These are phyloP conservation scores for Shiraia bambusicola DNA, from an alignment of 2,329 filamentous ascomycete genomes.

Conservation along the genomic window DNA sequence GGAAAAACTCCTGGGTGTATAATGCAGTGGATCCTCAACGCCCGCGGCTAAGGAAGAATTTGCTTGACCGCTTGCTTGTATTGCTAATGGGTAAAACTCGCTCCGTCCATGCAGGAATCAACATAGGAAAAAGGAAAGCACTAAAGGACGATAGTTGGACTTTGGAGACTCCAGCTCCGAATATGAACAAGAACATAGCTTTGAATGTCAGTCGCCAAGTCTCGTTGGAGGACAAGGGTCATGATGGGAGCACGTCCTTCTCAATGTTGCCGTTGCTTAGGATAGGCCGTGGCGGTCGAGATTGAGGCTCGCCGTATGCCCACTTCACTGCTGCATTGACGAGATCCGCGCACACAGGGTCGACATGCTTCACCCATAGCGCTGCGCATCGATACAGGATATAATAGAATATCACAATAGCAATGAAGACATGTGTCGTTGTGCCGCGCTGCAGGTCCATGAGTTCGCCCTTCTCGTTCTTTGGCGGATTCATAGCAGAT, in stretches of 20 bases:
- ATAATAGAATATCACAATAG: slow-evolving; percentile 40
- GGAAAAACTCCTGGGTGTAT: too few species aligned
- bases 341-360: slow-evolving; percentile 37
- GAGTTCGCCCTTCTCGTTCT: slow-evolving; percentile 40
- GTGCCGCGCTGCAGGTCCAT: slow-evolving; percentile 39
- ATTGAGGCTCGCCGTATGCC: slow-evolving; percentile 33
- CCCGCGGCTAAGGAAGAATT: too few species aligned
- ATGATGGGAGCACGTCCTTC: slow-evolving; percentile 27
- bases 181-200: slow-evolving; percentile 8
- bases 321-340: slow-evolving; percentile 35
- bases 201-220: not conserved
- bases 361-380: slow-evolving; percentile 39
- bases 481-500: slow-evolving; percentile 41
- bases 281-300: slow-evolving; percentile 22
- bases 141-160: slow-evolving; percentile 3
- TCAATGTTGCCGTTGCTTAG: slow-evolving; percentile 20
- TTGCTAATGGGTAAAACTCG: too few species aligned
- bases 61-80: too few species aligned
- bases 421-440: slow-evolving; percentile 34
- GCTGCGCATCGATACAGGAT: slow-evolving; percentile 37
- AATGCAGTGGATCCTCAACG: too few species aligned
- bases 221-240: slow-evolving; percentile 1
- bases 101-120: not conserved
- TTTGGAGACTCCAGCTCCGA: slow-evolving; percentile 5
- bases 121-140: slow-evolving; percentile 2